Conservation (phyloP, 768 basidiomycete genomes). For the Boletus fagicola region DNA sequence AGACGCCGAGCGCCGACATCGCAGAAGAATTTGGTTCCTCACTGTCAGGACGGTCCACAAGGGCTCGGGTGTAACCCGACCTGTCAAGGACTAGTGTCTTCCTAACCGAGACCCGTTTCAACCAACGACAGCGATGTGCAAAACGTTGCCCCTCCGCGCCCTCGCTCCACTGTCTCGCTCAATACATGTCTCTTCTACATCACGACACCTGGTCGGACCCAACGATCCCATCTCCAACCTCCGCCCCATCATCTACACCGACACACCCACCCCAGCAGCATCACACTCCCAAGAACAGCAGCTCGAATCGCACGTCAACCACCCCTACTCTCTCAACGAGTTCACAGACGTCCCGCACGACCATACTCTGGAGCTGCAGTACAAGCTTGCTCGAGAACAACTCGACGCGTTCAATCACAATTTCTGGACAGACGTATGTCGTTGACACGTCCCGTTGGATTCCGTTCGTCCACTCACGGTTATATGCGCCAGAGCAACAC, state of each 20-base stretch:
- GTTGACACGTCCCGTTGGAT: neutral
- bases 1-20: too few relatives aligned
- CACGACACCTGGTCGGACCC: conserved; percentile 55
- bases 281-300: conserved; percentile 25
- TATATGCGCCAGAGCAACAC: conserved; percentile 58
- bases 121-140: neutral
- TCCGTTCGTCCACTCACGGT: conserved; percentile 3
- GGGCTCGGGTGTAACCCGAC: neutral
- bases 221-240: conserved; percentile 78
- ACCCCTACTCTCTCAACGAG: conserved; percentile 80
- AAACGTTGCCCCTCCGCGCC: neutral
- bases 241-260: conserved; percentile 75
- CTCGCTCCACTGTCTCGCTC: conserved; percentile 10
- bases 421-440: conserved; percentile 78
- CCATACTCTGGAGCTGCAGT: conserved; percentile 60
- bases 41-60: too few relatives aligned
- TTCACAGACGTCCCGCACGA: conserved; percentile 43
- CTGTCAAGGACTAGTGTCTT: neutral
- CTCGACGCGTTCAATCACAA: conserved; percentile 72
- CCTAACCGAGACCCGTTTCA: neutral
- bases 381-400: conserved; percentile 66
- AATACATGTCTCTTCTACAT: conserved; percentile 26
- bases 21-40: too few relatives aligned
- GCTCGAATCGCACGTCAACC: conserved; percentile 35
- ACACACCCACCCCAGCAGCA: conserved; percentile 40